Base-by-base conservation (phyloP, 805 yeast species). In the Komagataella kurtzmanii region DNA sequence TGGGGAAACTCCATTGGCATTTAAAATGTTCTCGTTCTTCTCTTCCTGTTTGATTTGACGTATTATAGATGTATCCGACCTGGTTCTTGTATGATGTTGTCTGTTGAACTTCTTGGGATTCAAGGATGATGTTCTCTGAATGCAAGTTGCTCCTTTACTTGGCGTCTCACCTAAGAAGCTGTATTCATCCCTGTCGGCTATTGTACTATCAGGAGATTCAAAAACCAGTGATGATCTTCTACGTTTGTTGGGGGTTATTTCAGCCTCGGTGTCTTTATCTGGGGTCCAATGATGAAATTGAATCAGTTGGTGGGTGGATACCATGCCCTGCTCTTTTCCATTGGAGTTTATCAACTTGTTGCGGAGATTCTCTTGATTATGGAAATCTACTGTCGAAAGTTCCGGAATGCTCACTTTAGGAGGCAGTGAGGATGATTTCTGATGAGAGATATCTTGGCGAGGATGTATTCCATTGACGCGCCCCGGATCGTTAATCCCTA, bases 221-320 rank as follows among this genome's bases (percentile, higher is more conserved):
- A 30, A 30, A 14, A 30, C 40, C 12, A 30, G 40, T 10, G 40
- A 30, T 8, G 51, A 45, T 45, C 51, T 50, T 24, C 51, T 45
- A 19, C 49, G 46, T 23, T 50, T 50, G n/a, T 30, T 30, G 40
- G 40, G 40, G 12, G 40, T 30, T 30, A 30, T 30, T 30, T 30
- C 40, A 10, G 40, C 8, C 14, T 24, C 24, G 3, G 14, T 36
- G 36, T 56, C 58, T 52, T 55, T 52, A 10, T 40, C 46, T 8
- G 77, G 77, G 51, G 68, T 69, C 78, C 78, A 74, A 54, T 74
- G 79, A 51, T 74, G 78, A 56, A 74, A 74, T 54, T 74, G 79
- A 14, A 74, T 73, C 10, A 74, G 63, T 53, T 74, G 77, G 57
- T 74, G 77, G 6, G 50, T 43, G 43, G 50, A 44, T 7, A 51